Percentiles rank a stretch among this genome's conserved stretches.
Conservation (phyloP, 192 early-diverging fungal genomes). For the Thamnidium elegans region DNA sequence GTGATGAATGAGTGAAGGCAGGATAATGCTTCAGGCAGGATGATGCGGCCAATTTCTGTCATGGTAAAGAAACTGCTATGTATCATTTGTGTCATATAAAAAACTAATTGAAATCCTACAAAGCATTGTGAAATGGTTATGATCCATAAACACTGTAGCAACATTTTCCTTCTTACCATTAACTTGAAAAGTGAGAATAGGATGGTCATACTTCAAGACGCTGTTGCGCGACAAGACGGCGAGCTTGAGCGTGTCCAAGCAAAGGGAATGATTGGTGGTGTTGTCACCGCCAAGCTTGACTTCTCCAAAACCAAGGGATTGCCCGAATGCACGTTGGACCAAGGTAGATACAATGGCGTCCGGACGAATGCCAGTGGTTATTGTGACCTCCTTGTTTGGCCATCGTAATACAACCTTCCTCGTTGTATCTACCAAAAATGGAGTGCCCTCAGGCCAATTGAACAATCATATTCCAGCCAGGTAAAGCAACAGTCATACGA, state of each 20-base stretch:
- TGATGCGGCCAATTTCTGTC: slow-evolving; percentile 31
- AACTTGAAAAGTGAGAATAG: slow-evolving; percentile 27
- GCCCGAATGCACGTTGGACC: slow-evolving; percentile 20
- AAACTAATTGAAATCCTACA: slow-evolving; percentile 21
- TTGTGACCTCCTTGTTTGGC: slow-evolving; percentile 20
- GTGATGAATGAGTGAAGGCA: slow-evolving; percentile 30
- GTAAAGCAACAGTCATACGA: slow-evolving; percentile 6
- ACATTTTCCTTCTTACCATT: slow-evolving; percentile 26
- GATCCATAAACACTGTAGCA: slow-evolving; percentile 15
- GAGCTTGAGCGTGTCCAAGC: slow-evolving; percentile 25
- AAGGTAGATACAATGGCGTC: slow-evolving; percentile 27
- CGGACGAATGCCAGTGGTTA: slow-evolving; percentile 20
- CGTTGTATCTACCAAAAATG: slow-evolving; percentile 10
- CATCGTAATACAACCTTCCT: slow-evolving; percentile 21
- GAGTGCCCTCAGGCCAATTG: slow-evolving; percentile 7
- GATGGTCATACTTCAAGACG: slow-evolving; percentile 17
- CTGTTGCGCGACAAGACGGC: slow-evolving; percentile 20
- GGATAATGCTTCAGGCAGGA: slow-evolving; percentile 20
- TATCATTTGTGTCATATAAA: slow-evolving; percentile 33
- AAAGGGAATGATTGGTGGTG: slow-evolving; percentile 21
- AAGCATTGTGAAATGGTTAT: slow-evolving; percentile 23
- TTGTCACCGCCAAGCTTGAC: slow-evolving; percentile 23
- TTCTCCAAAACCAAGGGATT: slow-evolving; percentile 22
- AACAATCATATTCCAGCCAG: slow-evolving; percentile 10
- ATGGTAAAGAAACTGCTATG: slow-evolving; percentile 24